These are phyloP conservation scores for Manihot esculenta DNA, from an alignment of 441 rosid genomes.

Conservation along the genomic window DNA sequence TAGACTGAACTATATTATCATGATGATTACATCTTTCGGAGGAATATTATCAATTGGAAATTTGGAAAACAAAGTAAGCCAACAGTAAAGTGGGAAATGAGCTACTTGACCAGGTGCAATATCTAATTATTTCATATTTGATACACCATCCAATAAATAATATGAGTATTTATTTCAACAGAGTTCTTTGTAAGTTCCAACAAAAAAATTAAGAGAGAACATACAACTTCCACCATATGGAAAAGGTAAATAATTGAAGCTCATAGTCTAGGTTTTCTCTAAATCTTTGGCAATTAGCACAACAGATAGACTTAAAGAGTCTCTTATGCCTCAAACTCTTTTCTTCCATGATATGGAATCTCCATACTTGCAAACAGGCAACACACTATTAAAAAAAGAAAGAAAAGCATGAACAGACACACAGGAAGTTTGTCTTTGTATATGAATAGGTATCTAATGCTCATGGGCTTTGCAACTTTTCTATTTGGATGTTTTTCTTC, in stretches of 20 bases:
- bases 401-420: not conserved
- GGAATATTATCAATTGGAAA: not conserved
- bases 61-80: not conserved
- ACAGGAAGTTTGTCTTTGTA: not conserved
- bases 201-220: not conserved
- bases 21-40: not conserved
- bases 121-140: not conserved
- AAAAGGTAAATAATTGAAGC: not conserved
- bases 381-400: not conserved
- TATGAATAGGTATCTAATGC: not conserved
- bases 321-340: constrained; percentile 3
- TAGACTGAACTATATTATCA: not conserved
- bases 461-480: too few species aligned
- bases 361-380: not conserved
- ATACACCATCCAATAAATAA: not conserved
- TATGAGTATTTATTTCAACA: not conserved
- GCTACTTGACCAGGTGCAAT: not conserved
- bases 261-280: not conserved
- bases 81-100: not conserved
- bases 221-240: not conserved
- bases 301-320: too few species aligned
- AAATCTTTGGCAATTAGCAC: not conserved
- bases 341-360: not conserved
- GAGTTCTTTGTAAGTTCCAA: not conserved
- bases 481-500: not conserved